Evolutionary conservation across 306 rosid genomes (phyloP).

Genomic region (Cyamopsis tetragonoloba): DNA sequence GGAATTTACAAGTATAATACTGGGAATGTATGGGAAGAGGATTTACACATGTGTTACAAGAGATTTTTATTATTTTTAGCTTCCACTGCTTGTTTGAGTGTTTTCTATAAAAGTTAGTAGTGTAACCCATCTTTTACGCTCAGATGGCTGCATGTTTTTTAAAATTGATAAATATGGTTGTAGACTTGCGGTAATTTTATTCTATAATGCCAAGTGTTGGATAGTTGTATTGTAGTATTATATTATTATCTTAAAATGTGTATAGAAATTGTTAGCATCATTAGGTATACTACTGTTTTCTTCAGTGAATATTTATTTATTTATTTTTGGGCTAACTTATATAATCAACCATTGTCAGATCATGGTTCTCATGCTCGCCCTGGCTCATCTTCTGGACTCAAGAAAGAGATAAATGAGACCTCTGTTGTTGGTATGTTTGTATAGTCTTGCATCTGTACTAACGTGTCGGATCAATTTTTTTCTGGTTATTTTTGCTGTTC

Average conservation of each 20-base stretch:
- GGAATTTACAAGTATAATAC: background rate
- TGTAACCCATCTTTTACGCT: background rate
- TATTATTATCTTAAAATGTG: conserved; percentile 9
- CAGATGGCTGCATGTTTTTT: background rate
- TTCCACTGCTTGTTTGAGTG: background rate
- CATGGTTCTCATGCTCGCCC: conserved; percentile 48
- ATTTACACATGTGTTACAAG: background rate
- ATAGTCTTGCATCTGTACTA: conserved; percentile 12
- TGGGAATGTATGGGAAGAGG: background rate
- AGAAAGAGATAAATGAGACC: conserved; percentile 46
- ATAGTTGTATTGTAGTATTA: background rate
- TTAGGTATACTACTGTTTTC: background rate
- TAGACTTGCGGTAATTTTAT: background rate
- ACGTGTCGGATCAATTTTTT: conserved; percentile 1
- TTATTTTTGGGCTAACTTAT: conserved; percentile 12
- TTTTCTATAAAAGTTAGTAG: background rate
- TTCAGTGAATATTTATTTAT: no score
- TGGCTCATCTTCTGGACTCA: conserved; percentile 52
- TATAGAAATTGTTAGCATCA: background rate
- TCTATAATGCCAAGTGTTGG: background rate
- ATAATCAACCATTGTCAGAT: conserved; percentile 42
- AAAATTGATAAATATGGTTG: background rate
- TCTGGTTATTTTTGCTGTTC: conserved; percentile 23
- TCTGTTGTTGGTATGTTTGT: conserved; percentile 50
- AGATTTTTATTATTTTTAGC: background rate